Evolutionary conservation across 768 basidiomycete genomes (phyloP).

Genomic region (Leccinum broughii): DNA sequence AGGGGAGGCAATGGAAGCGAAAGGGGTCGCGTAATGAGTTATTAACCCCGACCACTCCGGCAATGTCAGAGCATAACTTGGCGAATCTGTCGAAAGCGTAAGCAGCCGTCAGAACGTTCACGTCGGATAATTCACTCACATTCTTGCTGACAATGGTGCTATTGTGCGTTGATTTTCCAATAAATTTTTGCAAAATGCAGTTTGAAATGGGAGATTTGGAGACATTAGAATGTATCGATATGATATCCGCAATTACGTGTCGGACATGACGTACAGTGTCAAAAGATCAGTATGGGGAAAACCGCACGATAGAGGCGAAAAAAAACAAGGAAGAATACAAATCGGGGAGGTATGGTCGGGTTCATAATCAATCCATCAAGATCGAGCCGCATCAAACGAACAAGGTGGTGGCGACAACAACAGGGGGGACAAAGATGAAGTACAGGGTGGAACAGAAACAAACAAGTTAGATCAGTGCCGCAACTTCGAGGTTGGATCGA

Average conservation of each 20-base stretch:
- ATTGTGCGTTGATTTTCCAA: slow-evolving; percentile 17
- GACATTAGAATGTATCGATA: slow-evolving; percentile 20
- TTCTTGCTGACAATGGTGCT: slow-evolving; percentile 72
- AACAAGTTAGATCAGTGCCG: slow-evolving; percentile 35
- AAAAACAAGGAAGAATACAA: slow-evolving; percentile 1
- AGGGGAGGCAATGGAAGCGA: neutral
- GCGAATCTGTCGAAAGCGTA: slow-evolving; percentile 42
- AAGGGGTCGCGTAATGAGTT: neutral
- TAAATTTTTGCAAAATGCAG: slow-evolving; percentile 4
- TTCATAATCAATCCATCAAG: slow-evolving; percentile 17
- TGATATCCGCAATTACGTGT: slow-evolving; percentile 30
- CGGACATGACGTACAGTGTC: slow-evolving; percentile 25
- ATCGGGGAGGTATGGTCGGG: slow-evolving; percentile 13
- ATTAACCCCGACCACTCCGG: neutral
- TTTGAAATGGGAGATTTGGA: slow-evolving; percentile 2
- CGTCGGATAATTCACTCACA: slow-evolving; percentile 44
- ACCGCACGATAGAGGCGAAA: slow-evolving; percentile 11
- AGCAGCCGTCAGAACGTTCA: neutral
- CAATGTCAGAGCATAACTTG: slow-evolving; percentile 47
- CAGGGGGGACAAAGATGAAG: slow-evolving; percentile 9
- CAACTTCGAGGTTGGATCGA: slow-evolving; percentile 37
- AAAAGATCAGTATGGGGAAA: slow-evolving; percentile 17
- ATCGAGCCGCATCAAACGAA: slow-evolving; percentile 16
- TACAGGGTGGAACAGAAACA: slow-evolving; percentile 21
- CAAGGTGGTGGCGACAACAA: slow-evolving; percentile 23